Base-by-base conservation (phyloP, 1,284 basidiomycete genomes). In the Dichomitus squalens region DNA sequence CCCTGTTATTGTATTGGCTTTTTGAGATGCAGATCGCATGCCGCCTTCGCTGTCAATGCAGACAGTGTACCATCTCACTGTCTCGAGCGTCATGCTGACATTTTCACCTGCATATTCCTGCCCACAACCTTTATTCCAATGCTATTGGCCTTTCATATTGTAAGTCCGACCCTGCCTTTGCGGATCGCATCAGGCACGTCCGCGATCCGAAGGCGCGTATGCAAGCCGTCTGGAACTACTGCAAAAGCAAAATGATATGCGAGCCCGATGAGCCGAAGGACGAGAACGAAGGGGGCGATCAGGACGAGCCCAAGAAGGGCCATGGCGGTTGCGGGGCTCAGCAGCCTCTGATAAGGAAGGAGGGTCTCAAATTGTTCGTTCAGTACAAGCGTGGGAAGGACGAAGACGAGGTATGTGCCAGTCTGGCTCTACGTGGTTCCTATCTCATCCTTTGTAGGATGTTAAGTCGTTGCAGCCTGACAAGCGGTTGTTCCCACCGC, bases 311-410 rank as follows among this genome's bases (percentile, higher is more conserved):
- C 44, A 92, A 91, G 79, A 89, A 86, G 67, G 92, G 93, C 0
- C 97, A 99, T 64, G 96, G 95, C 36, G 97, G 97, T 34, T 99
- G 97, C 75, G 97, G 97, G 49, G 93, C 95, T 67, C 73, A 84
- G 11, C 97, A 99, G 75, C 97, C 97, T 3, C 80, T 86, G 55
- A 87, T 98, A 68, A 81, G 97, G 63, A 98, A 96, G 74, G 96
- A 99, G 73, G 97, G 94, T 7, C 75, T 99, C 60, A 98, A 98
- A 77, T 80, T 99, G 34, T 96, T 95, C 70, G 86, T 95, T n/a
- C 93, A 96, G 65, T 97, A 96, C 81, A 97, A 96, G 76, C 91
- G 92, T 68, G 79, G 87, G 20, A 95, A 95, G 74, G 92, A 94
- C 60, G 95, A 98, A 64, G 95, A 96, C 58, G 96, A 96, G 79